Evolutionary conservation across 2,329 filamentous ascomycete genomes (phyloP).

Genomic region (Diaporthe citrichinensis): DNA sequence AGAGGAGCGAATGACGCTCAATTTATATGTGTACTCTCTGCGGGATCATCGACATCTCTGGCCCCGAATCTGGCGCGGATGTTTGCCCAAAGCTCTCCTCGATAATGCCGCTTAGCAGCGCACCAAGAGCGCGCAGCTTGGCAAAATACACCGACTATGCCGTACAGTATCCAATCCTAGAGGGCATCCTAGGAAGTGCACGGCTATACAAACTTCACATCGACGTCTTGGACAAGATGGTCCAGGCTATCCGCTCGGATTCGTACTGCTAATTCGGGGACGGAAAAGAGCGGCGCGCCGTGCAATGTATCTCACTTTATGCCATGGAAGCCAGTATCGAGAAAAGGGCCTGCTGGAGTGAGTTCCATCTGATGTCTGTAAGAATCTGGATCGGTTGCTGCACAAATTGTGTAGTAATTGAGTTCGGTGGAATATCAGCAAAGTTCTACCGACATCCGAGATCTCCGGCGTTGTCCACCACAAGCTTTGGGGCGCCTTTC

Average conservation of each 20-base stretch:
- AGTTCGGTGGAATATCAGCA: slow-evolving; percentile 6
- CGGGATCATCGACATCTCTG: neutral
- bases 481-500: neutral
- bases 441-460: slow-evolving; percentile 23
- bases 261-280: neutral
- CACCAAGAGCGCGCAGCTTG: neutral
- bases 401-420: neutral
- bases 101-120: neutral
- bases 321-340: neutral
- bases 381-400: neutral
- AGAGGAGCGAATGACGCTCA: neutral
- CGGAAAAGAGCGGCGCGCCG: neutral
- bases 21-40: neutral
- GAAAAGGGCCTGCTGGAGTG: neutral
- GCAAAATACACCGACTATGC: neutral
- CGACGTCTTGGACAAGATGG: neutral
- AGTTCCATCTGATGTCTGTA: slow-evolving; percentile 5
- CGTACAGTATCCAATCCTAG: neutral
- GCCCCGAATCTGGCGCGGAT: neutral
- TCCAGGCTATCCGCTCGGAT: neutral
- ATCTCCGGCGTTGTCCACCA: neutral
- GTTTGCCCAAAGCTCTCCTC: neutral
- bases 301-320: slow-evolving; percentile 19
- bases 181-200: neutral
- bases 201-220: neutral